Base-by-base conservation (phyloP, 352 stramenopile species). In the Phytophthora cactorum region DNA sequence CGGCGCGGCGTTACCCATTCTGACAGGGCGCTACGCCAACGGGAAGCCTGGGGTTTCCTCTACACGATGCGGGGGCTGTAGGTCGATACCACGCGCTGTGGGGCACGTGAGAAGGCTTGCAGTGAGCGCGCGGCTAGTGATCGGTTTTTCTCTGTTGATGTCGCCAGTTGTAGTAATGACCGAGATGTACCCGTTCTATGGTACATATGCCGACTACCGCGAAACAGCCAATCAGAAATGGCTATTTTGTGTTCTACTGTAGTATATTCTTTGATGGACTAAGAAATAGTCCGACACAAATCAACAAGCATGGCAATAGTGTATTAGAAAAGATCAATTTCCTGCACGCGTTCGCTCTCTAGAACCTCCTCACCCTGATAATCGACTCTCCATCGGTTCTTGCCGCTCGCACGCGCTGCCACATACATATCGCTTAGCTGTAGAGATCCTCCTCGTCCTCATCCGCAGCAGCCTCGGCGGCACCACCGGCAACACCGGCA, bases 361-460 rank as follows among this genome's bases (percentile, higher is more conserved):
- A 11, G 39, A 68, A 68, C 44, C 47, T 70, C 56, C 43, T 59
- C 59, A 59, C 59, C 58, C 25, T 51, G 49, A 53, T 68, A 41
- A 27, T 57, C 44, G 39, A 50, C 59, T 27, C 41, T 9, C 41
- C 43, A 28, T 75, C 22, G 32, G 60, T 70, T 60, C 66, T 51
- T 55, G 36, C 31, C 43, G 32, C 53, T 68, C 49, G 49, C 29
- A 46, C 36, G 36, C 50, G 43, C 44, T 60, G 28, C 44, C 57
- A 64, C 39, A 38, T 59, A 17, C 49, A 38, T 64, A 54, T 70
- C 53, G 63, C 85, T 79, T 92, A 99, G 79, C 91, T 98, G 90
- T 99, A 99, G 54, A 99, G 88, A 75, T 99, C 97, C 77, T 99
- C 97, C 72, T 99, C 97, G 50, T 98, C 95, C 68, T 99, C 97